Evolutionary conservation across 495 filamentous ascomycete species (phyloP).

Genomic region (Cercophora sp.): DNA sequence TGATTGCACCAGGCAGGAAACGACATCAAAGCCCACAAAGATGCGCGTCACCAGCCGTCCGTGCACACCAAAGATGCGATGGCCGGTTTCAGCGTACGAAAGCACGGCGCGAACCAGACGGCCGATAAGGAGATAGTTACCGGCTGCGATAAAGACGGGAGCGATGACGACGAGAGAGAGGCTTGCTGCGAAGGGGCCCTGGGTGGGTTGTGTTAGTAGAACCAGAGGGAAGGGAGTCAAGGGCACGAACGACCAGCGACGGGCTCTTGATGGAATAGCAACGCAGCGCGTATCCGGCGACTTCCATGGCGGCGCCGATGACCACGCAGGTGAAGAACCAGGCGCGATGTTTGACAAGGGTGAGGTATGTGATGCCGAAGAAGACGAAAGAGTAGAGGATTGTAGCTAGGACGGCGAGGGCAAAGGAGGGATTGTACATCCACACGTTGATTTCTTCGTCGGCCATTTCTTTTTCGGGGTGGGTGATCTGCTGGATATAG

Average conservation of each 20-base stretch:
- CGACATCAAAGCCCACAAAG: conserved; percentile 36
- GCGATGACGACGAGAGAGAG: conserved; percentile 52
- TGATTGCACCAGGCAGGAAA: conserved; percentile 37
- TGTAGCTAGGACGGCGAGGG: conserved; percentile 22
- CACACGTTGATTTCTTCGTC: conserved; percentile 4
- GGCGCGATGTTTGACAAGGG: conserved; percentile 25
- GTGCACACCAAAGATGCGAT: conserved; percentile 15
- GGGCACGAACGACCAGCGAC: conserved; percentile 30
- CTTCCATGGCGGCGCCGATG: conserved; percentile 37
- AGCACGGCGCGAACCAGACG: conserved; percentile 43
- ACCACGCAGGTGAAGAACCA: conserved; percentile 30
- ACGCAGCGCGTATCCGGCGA: conserved; percentile 40
- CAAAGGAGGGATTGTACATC: conserved; percentile 31
- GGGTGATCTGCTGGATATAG: too few species aligned
- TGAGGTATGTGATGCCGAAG: conserved; percentile 23
- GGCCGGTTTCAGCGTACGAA: conserved; percentile 6
- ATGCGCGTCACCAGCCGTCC: conserved; percentile 42
- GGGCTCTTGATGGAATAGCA: conserved; percentile 28
- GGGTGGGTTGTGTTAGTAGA: not conserved
- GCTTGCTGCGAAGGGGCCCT: conserved; percentile 54
- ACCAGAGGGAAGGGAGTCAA: not conserved
- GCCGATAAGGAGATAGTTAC: conserved; percentile 49
- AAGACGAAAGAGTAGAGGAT: conserved; percentile 28
- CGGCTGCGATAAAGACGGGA: conserved; percentile 40
- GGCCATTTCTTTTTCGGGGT: not conserved